A percentile compares a stretch with the other conserved stretches of the same genome.
These are phyloP conservation scores for Chiua virens DNA, from an alignment of 768 basidiomycete species.

Conservation along the genomic window DNA sequence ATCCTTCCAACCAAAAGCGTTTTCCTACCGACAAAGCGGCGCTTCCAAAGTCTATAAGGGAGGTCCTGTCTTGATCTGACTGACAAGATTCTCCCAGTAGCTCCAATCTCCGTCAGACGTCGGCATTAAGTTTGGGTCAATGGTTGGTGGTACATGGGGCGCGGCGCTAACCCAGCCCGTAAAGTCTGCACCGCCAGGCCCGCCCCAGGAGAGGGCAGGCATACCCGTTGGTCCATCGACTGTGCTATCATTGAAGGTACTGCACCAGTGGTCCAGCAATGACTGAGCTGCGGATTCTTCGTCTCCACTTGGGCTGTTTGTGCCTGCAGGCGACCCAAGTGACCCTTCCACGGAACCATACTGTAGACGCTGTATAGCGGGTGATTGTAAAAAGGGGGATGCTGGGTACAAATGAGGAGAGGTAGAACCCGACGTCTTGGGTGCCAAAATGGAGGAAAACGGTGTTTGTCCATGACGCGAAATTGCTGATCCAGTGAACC, in stretches of 20 bases:
- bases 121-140: slow-evolving; percentile 46
- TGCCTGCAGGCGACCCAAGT: slow-evolving; percentile 57
- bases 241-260: slow-evolving; percentile 69
- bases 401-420: slow-evolving; percentile 25
- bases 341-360: slow-evolving; percentile 46
- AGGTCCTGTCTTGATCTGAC: slow-evolving; percentile 42
- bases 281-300: slow-evolving; percentile 77
- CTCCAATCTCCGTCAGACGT: slow-evolving; percentile 69
- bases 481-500: slow-evolving; percentile 7
- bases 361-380: slow-evolving; percentile 62
- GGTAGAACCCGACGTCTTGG: slow-evolving; percentile 12
- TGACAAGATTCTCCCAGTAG: slow-evolving; percentile 83
- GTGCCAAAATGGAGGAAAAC: slow-evolving; percentile 26
- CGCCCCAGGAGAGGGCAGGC: slow-evolving; percentile 57
- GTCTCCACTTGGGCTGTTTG: slow-evolving; percentile 70
- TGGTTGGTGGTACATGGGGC: slow-evolving; percentile 37
- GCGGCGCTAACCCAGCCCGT: slow-evolving; percentile 54
- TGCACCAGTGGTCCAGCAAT: slow-evolving; percentile 82
- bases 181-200: slow-evolving; percentile 55
- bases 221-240: slow-evolving; percentile 50
- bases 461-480: slow-evolving; percentile 17
- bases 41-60: slow-evolving; percentile 21
- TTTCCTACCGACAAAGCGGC: no score
- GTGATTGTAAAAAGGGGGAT: slow-evolving; percentile 39
- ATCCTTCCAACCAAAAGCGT: no score